Percentiles rank a stretch among this genome's conserved stretches.
Evolutionary conservation across 176 grass and related monocot species (phyloP).

Genomic region (Oryza nivara): DNA sequence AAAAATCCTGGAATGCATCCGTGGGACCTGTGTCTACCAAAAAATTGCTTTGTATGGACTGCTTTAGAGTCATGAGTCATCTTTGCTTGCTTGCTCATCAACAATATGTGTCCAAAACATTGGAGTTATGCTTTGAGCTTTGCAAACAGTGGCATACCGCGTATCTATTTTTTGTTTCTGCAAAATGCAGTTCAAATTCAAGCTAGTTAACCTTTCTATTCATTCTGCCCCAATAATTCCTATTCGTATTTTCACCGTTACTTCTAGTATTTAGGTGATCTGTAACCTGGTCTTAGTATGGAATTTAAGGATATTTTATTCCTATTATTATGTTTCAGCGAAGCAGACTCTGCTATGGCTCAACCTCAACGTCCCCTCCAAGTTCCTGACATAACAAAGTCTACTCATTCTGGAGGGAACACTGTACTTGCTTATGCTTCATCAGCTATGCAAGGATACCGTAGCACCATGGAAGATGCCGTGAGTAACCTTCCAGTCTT

Average conservation of each 20-base stretch:
- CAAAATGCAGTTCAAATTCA: neutral
- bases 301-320: constrained; percentile 1
- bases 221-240: neutral
- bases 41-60: neutral
- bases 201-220: neutral
- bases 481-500: constrained; percentile 43
- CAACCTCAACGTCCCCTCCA: no score
- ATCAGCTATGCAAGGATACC: constrained; percentile 54
- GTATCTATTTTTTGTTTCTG: constrained; percentile 16
- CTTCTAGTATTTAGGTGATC: neutral
- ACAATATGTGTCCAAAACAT: neutral
- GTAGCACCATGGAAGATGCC: constrained; percentile 51
- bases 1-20: constrained; percentile 8
- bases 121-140: neutral
- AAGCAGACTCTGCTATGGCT: constrained; percentile 24
- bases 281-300: neutral
- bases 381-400: neutral
- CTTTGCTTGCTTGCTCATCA: neutral
- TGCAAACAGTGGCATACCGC: neutral
- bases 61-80: neutral
- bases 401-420: constrained; percentile 23
- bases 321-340: constrained; percentile 27
- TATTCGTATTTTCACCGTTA: neutral
- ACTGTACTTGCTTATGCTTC: constrained; percentile 30
- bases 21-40: constrained; percentile 3